phyloP scores from a whole-genome alignment of 495 filamentous ascomycete species.

The Aspergillus funiculosus region DNA sequence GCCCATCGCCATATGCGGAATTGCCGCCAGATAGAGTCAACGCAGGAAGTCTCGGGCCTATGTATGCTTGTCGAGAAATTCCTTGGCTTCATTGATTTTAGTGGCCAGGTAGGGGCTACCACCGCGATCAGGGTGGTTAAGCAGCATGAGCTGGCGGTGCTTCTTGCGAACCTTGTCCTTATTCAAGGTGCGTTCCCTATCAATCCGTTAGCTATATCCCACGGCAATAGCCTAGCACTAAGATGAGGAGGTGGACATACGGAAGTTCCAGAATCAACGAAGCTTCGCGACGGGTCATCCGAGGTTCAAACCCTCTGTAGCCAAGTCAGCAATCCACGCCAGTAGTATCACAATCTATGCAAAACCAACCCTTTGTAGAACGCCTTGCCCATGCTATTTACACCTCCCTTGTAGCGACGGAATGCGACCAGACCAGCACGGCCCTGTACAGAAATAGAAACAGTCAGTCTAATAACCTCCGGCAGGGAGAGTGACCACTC shows the following conservation, averaged over 20 bases:
- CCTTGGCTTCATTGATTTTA: constrained; percentile 97
- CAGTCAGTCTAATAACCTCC: constrained; percentile 12
- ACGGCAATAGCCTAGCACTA: neutral
- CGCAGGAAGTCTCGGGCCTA: constrained; percentile 15
- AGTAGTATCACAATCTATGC: neutral
- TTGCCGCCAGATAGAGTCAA: no score
- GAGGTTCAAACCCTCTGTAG: constrained; percentile 74
- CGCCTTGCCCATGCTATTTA: constrained; percentile 72
- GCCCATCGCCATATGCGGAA: no score
- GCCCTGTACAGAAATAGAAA: constrained; percentile 52
- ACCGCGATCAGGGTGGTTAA: constrained; percentile 96
- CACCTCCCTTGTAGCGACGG: constrained; percentile 71
- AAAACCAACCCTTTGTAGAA: constrained; percentile 77
- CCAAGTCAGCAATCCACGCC: constrained; percentile 13
- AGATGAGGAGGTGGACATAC: constrained; percentile 46
- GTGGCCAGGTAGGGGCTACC: constrained; percentile 94
- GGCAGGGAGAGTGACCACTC: neutral
- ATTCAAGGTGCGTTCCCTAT: constrained; percentile 74
- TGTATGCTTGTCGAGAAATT: constrained; percentile 76
- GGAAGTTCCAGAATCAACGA: constrained; percentile 83
- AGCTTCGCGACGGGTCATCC: constrained; percentile 89
- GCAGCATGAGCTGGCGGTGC: constrained; percentile 91
- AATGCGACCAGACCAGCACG: constrained; percentile 86
- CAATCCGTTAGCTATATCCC: constrained; percentile 15
- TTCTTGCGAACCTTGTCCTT: constrained; percentile 95